Evolutionary conservation across 768 basidiomycete genomes (phyloP).

Genomic region (Neoboletus magnificus): DNA sequence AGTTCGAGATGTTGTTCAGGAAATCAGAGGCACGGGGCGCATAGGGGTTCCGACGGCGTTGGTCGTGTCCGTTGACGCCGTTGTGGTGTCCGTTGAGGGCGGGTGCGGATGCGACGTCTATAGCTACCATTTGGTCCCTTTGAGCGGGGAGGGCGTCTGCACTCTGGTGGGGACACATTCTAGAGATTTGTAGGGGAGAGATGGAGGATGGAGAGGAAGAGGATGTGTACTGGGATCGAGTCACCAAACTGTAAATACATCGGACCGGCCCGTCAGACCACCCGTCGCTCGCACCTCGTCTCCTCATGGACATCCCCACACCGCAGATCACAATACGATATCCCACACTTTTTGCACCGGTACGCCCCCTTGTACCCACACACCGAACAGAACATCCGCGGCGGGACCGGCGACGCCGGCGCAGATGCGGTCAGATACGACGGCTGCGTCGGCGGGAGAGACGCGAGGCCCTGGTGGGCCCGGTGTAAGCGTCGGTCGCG

Average conservation of each 20-base stretch:
- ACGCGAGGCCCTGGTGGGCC: slow-evolving; percentile 50
- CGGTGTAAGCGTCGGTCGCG: background rate
- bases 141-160: slow-evolving; percentile 43
- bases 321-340: slow-evolving; percentile 71
- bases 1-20: slow-evolving; percentile 88
- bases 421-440: slow-evolving; percentile 71
- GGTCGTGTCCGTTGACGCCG: slow-evolving; percentile 35
- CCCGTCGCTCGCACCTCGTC: slow-evolving; percentile 75
- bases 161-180: slow-evolving; percentile 55
- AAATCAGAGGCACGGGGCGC: slow-evolving; percentile 91
- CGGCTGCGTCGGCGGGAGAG: slow-evolving; percentile 49
- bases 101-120: slow-evolving; percentile 41
- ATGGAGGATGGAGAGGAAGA: background rate
- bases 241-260: slow-evolving; percentile 3
- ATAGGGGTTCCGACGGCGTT: slow-evolving; percentile 68
- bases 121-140: slow-evolving; percentile 65
- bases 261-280: slow-evolving; percentile 39
- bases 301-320: slow-evolving; percentile 76
- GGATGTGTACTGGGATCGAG: background rate
- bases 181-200: background rate
- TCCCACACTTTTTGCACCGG: slow-evolving; percentile 71
- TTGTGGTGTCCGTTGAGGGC: slow-evolving; percentile 41
- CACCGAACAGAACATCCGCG: slow-evolving; percentile 75
- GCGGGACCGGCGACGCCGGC: slow-evolving; percentile 58
- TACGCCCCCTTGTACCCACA: slow-evolving; percentile 85